Base-by-base conservation (phyloP, 2,329 filamentous ascomycete species). In the Cercospora sp. region DNA sequence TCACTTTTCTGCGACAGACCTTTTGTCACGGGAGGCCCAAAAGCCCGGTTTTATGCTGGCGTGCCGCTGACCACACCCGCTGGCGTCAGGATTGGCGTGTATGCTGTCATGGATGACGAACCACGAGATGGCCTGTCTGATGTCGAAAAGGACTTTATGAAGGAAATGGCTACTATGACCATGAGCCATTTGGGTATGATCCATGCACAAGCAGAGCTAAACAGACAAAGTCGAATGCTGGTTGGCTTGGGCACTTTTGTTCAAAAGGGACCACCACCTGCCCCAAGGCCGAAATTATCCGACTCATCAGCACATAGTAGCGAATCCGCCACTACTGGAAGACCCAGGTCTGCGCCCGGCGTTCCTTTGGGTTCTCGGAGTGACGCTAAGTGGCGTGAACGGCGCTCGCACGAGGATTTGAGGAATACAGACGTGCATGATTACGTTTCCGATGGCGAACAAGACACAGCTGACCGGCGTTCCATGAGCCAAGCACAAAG, bases 171-270 rank as follows among this genome's bases (percentile, higher is more conserved):
- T 0, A 78, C 79, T 16, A 85, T 87, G 3, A 81, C 88, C 7
- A 88, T 89, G 80, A 84, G 87, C 24, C 88, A 90, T 67, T 76
- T 91, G 8, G 86, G 88, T 77, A 84, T 82, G 80, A 85, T 80
- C 57, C 82, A 83, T 66, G 82, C 80, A 65, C 85, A 79, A 68
- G 84, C 81, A 67, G 86, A 84, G 72, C 85, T 83, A 71, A 83
- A 80, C 72, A 82, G 81, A 71, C 85, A 81, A 53, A 86, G 82
- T 70, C 83, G 81, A 71, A 88, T 84, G 78, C 84, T 83, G 51
- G 81, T 83, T 16, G 85, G 85, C 0, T 76, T 88, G 13, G 85
- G 82, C 2, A 80, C 81, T n/a, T 88, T 77, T 58, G 74, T 79
- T 16, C 73, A 77, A 26, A 61, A 53, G 24, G 61, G 61, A 10